Base-by-base conservation (phyloP, 148 eudicot genomes). In the Amaranthus hypochondriacus region DNA sequence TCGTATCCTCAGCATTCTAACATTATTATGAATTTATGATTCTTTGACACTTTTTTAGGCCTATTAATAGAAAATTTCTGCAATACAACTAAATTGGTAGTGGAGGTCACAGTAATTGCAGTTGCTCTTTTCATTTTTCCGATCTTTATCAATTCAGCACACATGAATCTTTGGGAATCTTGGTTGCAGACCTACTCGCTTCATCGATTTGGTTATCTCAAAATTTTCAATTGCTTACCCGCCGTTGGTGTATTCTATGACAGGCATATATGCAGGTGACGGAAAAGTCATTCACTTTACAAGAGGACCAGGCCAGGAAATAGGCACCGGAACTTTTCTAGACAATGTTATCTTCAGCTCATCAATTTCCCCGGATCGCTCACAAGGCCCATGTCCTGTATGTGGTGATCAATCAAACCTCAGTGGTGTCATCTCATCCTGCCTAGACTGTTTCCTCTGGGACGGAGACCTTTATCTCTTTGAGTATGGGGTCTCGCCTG, bases 211-310 rank as follows among this genome's bases (percentile, higher is more conserved):
- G 8, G 12, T 63, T 56, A 12, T 65, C 62, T 21, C 2, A 9
- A 12, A 66, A 39, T 42, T 51, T 42, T 51, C 42, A 9, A 60
- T n/a, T 12, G 48, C 69, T 70, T 48, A 57, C 43, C 12, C 3
- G 47, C 48, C 15, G 42, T 56, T 50, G 42, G 51, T 54, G 50
- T 67, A 51, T 48, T 56, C 11, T 75, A 77, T 62, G 9, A 43
- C 73, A 94, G 98, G 98, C 70, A 88, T 94, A 73, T 94, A 89
- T 79, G 75, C 83, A 67, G 98, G 97, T 44, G 89, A 91, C 7
- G 93, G 81, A 56, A 89, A 77, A 70, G 98, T 94, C 61, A 89
- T 91, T 76, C 98, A 94, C 82, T 94, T 89, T 84, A 94, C 98
- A 47, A 82, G 93, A 61, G 95, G 89, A 72, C 90, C 80, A 13